Evolutionary conservation across 208 protist genomes (phyloP).

Genomic region (Leishmania lainsoni): DNA sequence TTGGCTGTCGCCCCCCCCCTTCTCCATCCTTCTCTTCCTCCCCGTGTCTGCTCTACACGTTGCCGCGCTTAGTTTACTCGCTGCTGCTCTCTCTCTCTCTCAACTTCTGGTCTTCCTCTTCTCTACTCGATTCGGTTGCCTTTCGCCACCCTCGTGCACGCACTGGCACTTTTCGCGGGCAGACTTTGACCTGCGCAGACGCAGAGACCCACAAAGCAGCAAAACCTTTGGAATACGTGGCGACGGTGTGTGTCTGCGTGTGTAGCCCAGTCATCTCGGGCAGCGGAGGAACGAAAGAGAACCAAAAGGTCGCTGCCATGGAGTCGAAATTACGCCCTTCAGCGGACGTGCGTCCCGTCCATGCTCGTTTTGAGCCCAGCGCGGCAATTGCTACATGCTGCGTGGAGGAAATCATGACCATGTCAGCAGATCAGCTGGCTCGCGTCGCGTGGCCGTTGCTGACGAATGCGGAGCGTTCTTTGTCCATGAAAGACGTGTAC

Average conservation of each 20-base stretch:
- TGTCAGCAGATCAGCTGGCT: constrained; percentile 41
- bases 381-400: constrained; percentile 26
- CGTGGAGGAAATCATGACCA: constrained; percentile 55
- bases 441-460: constrained; percentile 58
- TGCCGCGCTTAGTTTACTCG: neutral
- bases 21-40: neutral
- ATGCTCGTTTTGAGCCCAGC: constrained; percentile 15
- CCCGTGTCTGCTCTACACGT: neutral
- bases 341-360: neutral
- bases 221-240: neutral
- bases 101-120: constrained; percentile 4
- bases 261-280: neutral
- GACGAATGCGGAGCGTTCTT: constrained; percentile 13
- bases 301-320: neutral
- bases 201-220: neutral
- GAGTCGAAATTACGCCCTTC: neutral
- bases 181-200: neutral
- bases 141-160: neutral
- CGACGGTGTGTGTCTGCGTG: neutral
- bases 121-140: neutral
- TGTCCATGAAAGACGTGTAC: constrained; percentile 30
- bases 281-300: neutral
- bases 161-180: neutral
- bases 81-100: constrained; percentile 2
- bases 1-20: neutral